Base-by-base conservation (phyloP, 768 basidiomycete genomes). In the Sporobolomyces roseus region DNA sequence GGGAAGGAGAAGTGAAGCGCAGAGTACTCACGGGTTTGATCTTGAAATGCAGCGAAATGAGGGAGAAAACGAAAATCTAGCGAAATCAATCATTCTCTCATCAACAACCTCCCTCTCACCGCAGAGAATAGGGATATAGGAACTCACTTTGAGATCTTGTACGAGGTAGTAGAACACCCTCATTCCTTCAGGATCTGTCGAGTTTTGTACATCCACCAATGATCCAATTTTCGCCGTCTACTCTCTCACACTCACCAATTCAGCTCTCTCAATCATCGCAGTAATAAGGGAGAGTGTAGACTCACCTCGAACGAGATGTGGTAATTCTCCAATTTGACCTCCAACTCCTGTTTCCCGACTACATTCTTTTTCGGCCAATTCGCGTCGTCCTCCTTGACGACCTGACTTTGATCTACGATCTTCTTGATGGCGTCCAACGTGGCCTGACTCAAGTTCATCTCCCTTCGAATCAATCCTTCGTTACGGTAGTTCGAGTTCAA, bases 351-450 rank as follows among this genome's bases (percentile, higher is more conserved):
- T 81, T 94, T 93, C 53, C 96, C 96, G 32, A 97, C 93, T 35
- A 97, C 93, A 78, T 94, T 94, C 83, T 96, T 97, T 81, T 97
- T 96, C 6, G 96, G 96, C 96, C 96, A 99, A 76, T 91, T 90
- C 1, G 87, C 84, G 81, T 99, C 96, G 78, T 99, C 96, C 84
- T 99, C 96, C 82, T 97, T 97, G 32, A 88, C 89, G 69, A 99
- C 91, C 73, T 99, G 96, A 75, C 90, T 92, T 27, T 90, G 80
- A 77, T 91, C 89, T 25, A 99, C 88, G 72, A 99, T 91, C 46
- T 90, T 84, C 81, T 97, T 97, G 63, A 99, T 82, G 80, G 98
- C 94, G 75, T 92, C 91, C 62, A 96, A 86, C 12, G 97, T 89
- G 10, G 93, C 82, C 0, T 93, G 89, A 0, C 91, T 89, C 46